These are phyloP conservation scores for Mortierella sp. DNA, from an alignment of 371 early-diverging fungal genomes.

Conservation along the genomic window DNA sequence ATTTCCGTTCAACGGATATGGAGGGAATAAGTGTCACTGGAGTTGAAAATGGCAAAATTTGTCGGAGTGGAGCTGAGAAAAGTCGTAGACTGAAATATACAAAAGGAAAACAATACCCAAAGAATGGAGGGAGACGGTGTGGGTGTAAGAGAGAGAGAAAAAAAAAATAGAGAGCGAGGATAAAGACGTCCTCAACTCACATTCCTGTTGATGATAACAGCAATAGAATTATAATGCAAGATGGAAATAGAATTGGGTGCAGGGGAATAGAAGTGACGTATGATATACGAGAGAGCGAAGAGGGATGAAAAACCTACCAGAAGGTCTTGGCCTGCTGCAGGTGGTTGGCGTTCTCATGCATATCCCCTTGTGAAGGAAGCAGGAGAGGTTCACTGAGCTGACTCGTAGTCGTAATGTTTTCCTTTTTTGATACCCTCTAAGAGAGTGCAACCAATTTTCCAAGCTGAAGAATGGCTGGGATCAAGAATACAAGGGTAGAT, in stretches of 20 bases:
- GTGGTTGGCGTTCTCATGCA: constrained; percentile 52
- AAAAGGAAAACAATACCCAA: neutral
- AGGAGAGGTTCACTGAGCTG: neutral
- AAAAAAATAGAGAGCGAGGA: neutral
- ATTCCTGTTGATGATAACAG: no score
- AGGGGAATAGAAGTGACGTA: constrained; percentile 4
- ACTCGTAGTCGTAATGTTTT: neutral
- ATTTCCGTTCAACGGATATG: no score
- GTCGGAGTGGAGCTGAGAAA: constrained; percentile 2
- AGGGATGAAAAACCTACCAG: constrained; percentile 32
- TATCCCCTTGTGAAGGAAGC: constrained; percentile 30
- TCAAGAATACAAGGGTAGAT: no score
- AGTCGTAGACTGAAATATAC: neutral
- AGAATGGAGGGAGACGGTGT: neutral
- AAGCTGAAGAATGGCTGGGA: no score
- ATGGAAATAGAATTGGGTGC: neutral
- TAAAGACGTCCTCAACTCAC: no score
- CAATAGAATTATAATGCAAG: no score
- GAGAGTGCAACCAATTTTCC: no score
- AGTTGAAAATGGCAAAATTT: neutral
- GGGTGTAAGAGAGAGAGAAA: neutral
- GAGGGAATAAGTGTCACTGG: no score
- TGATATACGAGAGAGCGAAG: constrained; percentile 6
- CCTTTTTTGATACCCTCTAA: neutral
- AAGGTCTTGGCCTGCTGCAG: constrained; percentile 53